Evolutionary conservation across 495 filamentous ascomycete species (phyloP).

Genomic region (Aspergillus mulundensis): DNA sequence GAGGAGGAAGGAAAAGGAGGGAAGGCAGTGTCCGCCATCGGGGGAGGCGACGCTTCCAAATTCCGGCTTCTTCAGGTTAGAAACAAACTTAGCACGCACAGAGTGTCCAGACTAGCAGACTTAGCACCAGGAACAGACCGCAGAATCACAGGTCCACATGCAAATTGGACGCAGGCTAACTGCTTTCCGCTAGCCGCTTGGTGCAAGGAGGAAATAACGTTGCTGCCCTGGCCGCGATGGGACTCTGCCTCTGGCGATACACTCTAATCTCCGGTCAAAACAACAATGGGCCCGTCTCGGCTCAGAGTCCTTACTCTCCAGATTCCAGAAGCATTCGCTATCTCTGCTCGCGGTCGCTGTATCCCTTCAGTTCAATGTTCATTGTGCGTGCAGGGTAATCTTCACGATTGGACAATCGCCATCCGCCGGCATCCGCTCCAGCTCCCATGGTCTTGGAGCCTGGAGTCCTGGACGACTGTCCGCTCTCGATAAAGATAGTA

Average conservation of each 20-base stretch:
- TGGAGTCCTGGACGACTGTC: too few species aligned
- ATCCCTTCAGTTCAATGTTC: background rate
- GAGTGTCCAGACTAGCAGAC: background rate
- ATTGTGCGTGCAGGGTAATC: background rate
- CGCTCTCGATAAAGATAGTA: background rate
- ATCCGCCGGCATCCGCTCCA: background rate
- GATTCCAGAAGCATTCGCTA: background rate
- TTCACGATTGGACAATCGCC: background rate
- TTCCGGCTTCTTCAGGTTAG: background rate
- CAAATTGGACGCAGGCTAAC: background rate
- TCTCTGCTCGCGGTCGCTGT: background rate
- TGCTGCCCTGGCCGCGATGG: background rate
- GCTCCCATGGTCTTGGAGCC: background rate
- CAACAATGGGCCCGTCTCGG: background rate
- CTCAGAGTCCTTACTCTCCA: background rate
- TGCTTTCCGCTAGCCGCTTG: constrained; percentile 2
- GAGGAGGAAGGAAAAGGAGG: constrained; percentile 9
- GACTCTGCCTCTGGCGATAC: background rate
- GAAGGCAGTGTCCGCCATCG: background rate
- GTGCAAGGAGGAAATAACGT: background rate
- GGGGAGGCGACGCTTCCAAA: background rate
- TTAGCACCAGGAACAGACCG: constrained; percentile 4
- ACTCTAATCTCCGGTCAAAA: constrained; percentile 1
- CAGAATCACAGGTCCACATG: background rate
- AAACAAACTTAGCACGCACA: constrained; percentile 1